These are phyloP conservation scores for Lenzites betulinus DNA, from an alignment of 768 basidiomycete species.

Conservation along the genomic window DNA sequence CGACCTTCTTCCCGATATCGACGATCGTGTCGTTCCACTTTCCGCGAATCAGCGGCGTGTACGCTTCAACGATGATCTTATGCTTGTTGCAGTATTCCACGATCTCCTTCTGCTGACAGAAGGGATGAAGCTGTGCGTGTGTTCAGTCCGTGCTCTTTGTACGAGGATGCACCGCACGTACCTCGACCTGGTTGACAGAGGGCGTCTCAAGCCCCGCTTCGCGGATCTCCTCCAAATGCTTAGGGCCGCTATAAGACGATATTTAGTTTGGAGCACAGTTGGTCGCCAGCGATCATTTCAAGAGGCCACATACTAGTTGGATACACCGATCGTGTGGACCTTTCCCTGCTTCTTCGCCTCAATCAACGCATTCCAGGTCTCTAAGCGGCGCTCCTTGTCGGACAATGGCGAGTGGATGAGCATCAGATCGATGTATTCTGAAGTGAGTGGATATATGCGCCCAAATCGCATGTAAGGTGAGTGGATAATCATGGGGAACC, in stretches of 20 bases:
- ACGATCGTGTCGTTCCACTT: conserved; percentile 50
- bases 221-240: conserved; percentile 75
- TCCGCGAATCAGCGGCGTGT: conserved; percentile 66
- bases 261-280: not conserved
- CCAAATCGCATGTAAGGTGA: not conserved
- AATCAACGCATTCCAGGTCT: conserved; percentile 68
- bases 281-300: not conserved
- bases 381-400: conserved; percentile 64
- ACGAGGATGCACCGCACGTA: conserved; percentile 28
- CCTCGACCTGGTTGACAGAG: conserved; percentile 83
- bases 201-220: conserved; percentile 64
- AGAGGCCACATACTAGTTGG: conserved; percentile 65
- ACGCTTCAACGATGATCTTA: conserved; percentile 43
- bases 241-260: conserved; percentile 48
- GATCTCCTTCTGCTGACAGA: conserved; percentile 80
- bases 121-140: conserved; percentile 80
- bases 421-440: conserved; percentile 73
- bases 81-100: conserved; percentile 59
- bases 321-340: conserved; percentile 75
- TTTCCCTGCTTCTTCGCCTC: conserved; percentile 66
- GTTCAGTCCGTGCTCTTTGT: no score
- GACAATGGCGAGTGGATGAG: conserved; percentile 75
- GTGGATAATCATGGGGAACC: not conserved
- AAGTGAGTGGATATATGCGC: not conserved
- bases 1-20: conserved; percentile 51